Evolutionary conservation across 768 basidiomycete genomes (phyloP).

Genomic region (Galerina sulciceps): DNA sequence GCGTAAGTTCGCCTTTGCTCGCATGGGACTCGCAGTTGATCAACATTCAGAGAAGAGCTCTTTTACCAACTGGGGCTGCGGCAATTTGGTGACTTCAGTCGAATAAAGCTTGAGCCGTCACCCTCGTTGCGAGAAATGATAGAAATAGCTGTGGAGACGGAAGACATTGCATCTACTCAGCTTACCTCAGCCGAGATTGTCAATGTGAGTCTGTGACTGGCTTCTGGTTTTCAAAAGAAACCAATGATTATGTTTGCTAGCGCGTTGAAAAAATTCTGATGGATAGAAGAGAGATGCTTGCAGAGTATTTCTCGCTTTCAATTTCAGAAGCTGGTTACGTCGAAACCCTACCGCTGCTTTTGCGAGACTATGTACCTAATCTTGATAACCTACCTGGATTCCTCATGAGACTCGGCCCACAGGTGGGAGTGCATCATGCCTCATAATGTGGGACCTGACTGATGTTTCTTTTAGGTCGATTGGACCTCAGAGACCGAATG

Average conservation of each 20-base stretch:
- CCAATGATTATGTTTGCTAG: slow-evolving; percentile 36
- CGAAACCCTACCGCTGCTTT: slow-evolving; percentile 79
- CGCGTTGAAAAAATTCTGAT: slow-evolving; percentile 66
- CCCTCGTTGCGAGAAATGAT: slow-evolving; percentile 74
- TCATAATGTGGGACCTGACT: neutral
- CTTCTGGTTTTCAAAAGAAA: neutral
- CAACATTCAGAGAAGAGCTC: slow-evolving; percentile 74
- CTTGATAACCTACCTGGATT: slow-evolving; percentile 89
- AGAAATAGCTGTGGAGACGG: slow-evolving; percentile 77
- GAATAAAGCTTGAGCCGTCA: slow-evolving; percentile 82
- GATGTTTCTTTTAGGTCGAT: slow-evolving; percentile 60
- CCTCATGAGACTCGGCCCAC: slow-evolving; percentile 90
- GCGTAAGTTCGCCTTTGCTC: slow-evolving; percentile 57
- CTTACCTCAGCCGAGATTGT: slow-evolving; percentile 67
- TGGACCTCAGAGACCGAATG: slow-evolving; percentile 88
- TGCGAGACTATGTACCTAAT: slow-evolving; percentile 89
- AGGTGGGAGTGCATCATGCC: slow-evolving; percentile 49
- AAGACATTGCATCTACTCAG: slow-evolving; percentile 56
- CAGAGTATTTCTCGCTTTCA: slow-evolving; percentile 86
- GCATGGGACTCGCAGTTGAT: neutral
- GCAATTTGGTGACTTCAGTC: slow-evolving; percentile 85
- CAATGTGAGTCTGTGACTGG: slow-evolving; percentile 50
- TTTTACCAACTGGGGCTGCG: slow-evolving; percentile 93
- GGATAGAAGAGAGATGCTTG: slow-evolving; percentile 77
- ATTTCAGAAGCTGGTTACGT: slow-evolving; percentile 72